Evolutionary conservation across 352 stramenopile genomes (phyloP), one percentile per base, ranked within the genome.

Genomic region (Phytophthora melonis): DNA sequence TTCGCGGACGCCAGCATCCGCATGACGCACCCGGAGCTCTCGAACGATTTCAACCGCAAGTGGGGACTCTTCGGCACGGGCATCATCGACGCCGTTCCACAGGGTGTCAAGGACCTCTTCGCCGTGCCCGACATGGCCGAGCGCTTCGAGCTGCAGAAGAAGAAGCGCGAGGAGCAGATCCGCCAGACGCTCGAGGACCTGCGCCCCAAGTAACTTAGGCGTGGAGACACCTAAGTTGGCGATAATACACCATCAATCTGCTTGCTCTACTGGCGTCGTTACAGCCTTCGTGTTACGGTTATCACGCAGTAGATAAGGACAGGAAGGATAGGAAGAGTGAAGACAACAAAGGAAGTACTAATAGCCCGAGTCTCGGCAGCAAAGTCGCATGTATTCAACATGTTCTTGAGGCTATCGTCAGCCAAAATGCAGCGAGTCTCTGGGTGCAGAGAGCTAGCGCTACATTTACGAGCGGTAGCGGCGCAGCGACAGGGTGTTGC

Each of bases 401-500:
- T 78, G 68, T 74, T 74, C 41, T 50, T 56, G 10, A 66, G 60
- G 73, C 30, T 52, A 47, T 74, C 53, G 19, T 73, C 14, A 66
- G 65, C 67, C 72, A 78, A 10, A 68, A 68, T 70, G 68, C 68
- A 79, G 58, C 63, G 49, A 77, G 68, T 70, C 71, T 77, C 61
- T 68, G 21, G 21, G 21, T 66, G 45, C 21, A 66, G 56, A 77
- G 49, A 77, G 54, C 59, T 78, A 78, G 39, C 21, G 53, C 60
- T 72, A 82, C 66, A 81, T 63, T 74, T 87, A 88, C 77, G 79
- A 99, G 93, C 98, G 97, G 97, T 99, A 99, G 80, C 98, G 94
- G 79, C 97, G 97, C 86, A 99, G 97, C 74, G 91, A 97, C 70
- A 99, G 88, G 59, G 92, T 99, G 95, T 99, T 99, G 87, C 96